Conservation (phyloP, 352 stramenopile genomes). For the Phytophthora pinifolia region DNA sequence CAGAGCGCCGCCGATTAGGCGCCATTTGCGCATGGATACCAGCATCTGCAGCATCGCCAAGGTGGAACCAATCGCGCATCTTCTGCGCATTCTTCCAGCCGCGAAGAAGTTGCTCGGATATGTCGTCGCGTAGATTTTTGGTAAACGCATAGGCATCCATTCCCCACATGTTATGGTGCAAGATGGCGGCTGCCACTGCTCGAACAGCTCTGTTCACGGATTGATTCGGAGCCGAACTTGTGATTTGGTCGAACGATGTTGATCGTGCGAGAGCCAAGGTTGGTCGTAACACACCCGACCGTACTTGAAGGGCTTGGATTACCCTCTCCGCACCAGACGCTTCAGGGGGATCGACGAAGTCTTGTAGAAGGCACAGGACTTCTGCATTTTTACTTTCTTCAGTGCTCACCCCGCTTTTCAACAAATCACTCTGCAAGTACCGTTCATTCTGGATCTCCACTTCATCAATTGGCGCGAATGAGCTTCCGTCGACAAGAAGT, state of each 20-base stretch:
- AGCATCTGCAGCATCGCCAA: constrained; percentile 71
- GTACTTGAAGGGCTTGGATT: constrained; percentile 40
- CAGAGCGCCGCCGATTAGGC: constrained; percentile 32
- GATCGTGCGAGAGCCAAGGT: constrained; percentile 21
- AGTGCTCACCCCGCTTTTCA: constrained; percentile 54
- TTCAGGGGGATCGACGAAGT: constrained; percentile 46
- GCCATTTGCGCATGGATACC: constrained; percentile 38
- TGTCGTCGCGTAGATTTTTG: constrained; percentile 52
- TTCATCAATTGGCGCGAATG: constrained; percentile 51
- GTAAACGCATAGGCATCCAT: constrained; percentile 80
- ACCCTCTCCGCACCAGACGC: constrained; percentile 47
- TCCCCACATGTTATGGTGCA: constrained; percentile 88
- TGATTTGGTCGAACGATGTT: constrained; percentile 45
- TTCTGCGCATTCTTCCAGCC: constrained; percentile 88
- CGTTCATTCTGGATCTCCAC: constrained; percentile 50
- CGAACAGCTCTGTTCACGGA: constrained; percentile 63
- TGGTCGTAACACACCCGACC: constrained; percentile 23
- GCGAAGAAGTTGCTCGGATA: constrained; percentile 66
- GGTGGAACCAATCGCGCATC: constrained; percentile 86
- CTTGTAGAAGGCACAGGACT: constrained; percentile 58
- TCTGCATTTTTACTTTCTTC: constrained; percentile 56
- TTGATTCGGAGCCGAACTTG: constrained; percentile 34
- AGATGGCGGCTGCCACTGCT: constrained; percentile 70
- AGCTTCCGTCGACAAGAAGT: constrained; percentile 49
- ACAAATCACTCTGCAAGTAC: constrained; percentile 67